Base-by-base conservation (phyloP, 129 eudicot genomes). In the Centrapalus pauciflorus region DNA sequence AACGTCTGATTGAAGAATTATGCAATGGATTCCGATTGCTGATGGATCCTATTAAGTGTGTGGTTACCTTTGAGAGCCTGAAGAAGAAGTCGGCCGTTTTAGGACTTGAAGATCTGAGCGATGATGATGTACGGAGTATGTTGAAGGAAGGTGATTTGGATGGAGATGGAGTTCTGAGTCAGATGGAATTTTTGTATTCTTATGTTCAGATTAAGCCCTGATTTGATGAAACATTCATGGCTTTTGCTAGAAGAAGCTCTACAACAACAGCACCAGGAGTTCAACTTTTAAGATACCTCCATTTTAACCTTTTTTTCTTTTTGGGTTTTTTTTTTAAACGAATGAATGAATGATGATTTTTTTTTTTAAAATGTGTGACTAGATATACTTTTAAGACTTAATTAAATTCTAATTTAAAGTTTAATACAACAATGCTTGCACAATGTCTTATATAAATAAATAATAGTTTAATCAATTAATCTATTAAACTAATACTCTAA, bases 171-270 rank as follows among this genome's bases (percentile, higher is more conserved):
- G 27, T 61, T 10, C 52, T 78, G 37, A 67, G 48, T 43, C 64
- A 71, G 46, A 78, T 78, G 82, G 82, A 78, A 33, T 78, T 78
- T 58, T 65, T n/a, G 73, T 56, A 77, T 62, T 16, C 62, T 70
- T 16, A 70, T 70, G 76, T 70, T 70, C 32, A 70, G 76, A 61
- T 45, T 70, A 17, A 70, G 61, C 35, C 61, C 61, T 55, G 17
- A 55, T 10, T 55, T 55, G 61, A 55, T 55, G 61, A 6, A 25
- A 25, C 34, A 25, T 0, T 55, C 61, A 3, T 4, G 10, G 35
- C 10, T 25, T 25, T 55, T 55, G 17, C 11, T 55, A 12, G 34
- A 55, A n/a, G 61, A 55, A 55, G 61, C 19, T 55, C 21, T 25
- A n/a, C n/a, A n/a, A n/a, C n/a, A n/a, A n/a, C n/a, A n/a, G 30